Conservation (phyloP, 768 basidiomycete species). For the Rhizopogon vesiculosus region DNA sequence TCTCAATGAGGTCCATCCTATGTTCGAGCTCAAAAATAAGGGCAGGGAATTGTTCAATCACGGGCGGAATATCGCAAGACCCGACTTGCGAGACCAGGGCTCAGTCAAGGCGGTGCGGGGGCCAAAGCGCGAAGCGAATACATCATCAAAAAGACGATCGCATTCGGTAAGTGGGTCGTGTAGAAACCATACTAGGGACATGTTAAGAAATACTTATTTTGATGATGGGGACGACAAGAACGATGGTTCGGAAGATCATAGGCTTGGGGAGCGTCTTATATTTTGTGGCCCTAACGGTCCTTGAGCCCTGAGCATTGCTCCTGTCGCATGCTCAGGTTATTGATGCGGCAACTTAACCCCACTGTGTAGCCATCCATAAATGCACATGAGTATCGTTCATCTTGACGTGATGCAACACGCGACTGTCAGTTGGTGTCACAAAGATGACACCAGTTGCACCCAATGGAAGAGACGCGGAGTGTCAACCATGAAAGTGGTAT, state of each 20-base stretch:
- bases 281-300: neutral
- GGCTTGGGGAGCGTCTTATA: neutral
- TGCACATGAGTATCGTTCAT: too few relatives aligned
- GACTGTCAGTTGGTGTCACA: too few relatives aligned
- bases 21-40: neutral
- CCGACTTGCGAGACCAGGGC: neutral
- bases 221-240: neutral
- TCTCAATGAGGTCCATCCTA: conserved; percentile 45
- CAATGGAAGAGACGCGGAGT: too few relatives aligned
- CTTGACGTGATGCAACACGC: too few relatives aligned
- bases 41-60: rapidly evolving
- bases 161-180: conserved; percentile 41
- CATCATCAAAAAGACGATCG: conserved; percentile 40
- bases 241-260: neutral
- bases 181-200: conserved; percentile 27
- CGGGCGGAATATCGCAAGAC: neutral
- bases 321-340: neutral
- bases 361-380: too few relatives aligned
- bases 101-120: neutral
- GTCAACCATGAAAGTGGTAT: too few relatives aligned
- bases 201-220: neutral
- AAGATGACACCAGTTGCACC: too few relatives aligned
- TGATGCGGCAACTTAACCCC: neutral
- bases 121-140: conserved; percentile 18
- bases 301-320: neutral